Evolutionary conservation across 2,329 filamentous ascomycete species (phyloP), one percentile per base, ranked within the genome.

Genomic region (Aspergillus candidus): DNA sequence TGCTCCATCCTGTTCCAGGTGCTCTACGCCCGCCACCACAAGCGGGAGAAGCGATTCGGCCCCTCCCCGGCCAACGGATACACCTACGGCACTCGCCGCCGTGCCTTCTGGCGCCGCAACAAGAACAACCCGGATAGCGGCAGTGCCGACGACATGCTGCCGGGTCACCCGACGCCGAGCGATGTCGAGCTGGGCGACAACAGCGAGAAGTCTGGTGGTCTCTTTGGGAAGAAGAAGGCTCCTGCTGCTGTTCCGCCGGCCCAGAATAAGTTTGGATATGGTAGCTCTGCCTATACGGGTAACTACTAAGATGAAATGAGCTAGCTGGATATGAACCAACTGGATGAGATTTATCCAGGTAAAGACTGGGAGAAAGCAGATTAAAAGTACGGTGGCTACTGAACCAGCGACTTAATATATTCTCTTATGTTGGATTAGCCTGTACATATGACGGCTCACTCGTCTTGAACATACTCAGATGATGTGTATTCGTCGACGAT

Each of bases 1-100:
- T 60, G 87, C 59, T 87, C 86, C 39, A 80, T 86, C 41, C 62
- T 82, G 46, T 73, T 85, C 50, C 86, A 91, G 59, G 52, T 88
- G 40, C 72, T 76, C 39, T 77, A 91, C 36, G 78, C 78, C 55
- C 80, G 82, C 48, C 75, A 86, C 65, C 84, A 86, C 72, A 80
- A 82, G 69, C 83, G 82, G 57, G 83, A 87, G 69, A 86, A 85
- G 72, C 79, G 79, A 41, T 86, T 78, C 61, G 83, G 84, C 11
- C 83, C 82, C 31, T 72, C 74, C 38, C 82, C 82, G 15, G 65
- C 70, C 51, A 85, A 84, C 70, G 73, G 79, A 66, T 88, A 88
- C 71, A 86, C 83, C 27, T 72, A 72, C 33, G 81, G 80, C 41
- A 74, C 70, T 27, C 56, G 51, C 33, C 47, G 56, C 56, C 72